A percentile compares a stretch with the other conserved stretches of the same genome.
phyloP scores from a whole-genome alignment of 495 filamentous ascomycete species.

The Chaetomidium leptoderma region DNA sequence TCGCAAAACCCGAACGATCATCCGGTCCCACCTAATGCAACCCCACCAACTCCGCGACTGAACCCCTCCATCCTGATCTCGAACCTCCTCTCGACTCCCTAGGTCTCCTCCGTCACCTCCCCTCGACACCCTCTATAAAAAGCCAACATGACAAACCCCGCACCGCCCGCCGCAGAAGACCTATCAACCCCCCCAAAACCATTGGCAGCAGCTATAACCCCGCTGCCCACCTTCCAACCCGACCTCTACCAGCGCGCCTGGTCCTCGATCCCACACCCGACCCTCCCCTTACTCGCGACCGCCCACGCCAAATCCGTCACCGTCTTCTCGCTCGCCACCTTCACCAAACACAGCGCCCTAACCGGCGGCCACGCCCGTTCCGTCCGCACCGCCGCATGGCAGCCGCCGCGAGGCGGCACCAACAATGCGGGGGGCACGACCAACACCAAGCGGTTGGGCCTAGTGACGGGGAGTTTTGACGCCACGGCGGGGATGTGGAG shows the following conservation, averaged over 20 bases:
- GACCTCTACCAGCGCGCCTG: slow-evolving; percentile 79
- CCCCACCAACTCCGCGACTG: no score
- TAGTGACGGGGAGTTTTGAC: slow-evolving; percentile 92
- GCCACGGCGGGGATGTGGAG: slow-evolving; percentile 85
- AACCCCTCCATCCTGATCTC: no score
- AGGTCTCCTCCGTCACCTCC: no score
- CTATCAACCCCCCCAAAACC: background rate
- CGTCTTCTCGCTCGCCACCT: slow-evolving; percentile 78
- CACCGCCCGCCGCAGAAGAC: background rate
- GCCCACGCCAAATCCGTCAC: slow-evolving; percentile 79
- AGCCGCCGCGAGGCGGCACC: slow-evolving; percentile 50
- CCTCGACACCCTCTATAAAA: background rate
- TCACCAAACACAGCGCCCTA: slow-evolving; percentile 71
- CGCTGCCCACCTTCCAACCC: slow-evolving; percentile 53
- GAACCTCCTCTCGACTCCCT: no score
- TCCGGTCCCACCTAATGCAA: no score
- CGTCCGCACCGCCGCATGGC: slow-evolving; percentile 78
- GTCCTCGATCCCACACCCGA: slow-evolving; percentile 79
- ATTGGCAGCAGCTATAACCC: slow-evolving; percentile 14
- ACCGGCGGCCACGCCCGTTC: slow-evolving; percentile 86
- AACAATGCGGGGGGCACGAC: slow-evolving; percentile 33
- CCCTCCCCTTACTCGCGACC: slow-evolving; percentile 82
- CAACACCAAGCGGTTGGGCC: slow-evolving; percentile 45
- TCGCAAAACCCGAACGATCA: background rate
- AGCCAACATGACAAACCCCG: background rate